Evolutionary conservation across 352 stramenopile species (phyloP).

Genomic region (Phytophthora capsici): DNA sequence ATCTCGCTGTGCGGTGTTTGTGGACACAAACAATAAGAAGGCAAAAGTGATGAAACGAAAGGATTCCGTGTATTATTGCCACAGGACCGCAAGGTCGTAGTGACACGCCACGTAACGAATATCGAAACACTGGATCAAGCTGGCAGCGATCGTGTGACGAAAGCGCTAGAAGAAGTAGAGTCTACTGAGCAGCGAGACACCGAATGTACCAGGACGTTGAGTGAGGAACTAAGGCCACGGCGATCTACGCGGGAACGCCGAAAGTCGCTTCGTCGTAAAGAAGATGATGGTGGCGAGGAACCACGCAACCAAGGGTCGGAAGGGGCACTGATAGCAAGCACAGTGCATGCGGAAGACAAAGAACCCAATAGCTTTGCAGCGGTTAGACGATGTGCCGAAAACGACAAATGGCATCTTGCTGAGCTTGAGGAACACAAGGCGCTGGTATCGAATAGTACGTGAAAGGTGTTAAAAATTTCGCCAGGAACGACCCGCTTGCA

Average conservation of each 20-base stretch:
- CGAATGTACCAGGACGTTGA: neutral
- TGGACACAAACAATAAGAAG: neutral
- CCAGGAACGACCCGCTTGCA: too few relatives aligned
- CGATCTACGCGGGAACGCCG: neutral
- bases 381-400: too few relatives aligned
- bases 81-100: neutral
- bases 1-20: neutral
- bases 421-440: conserved; percentile 3
- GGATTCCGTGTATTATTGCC: neutral
- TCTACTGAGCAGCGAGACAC: too few relatives aligned
- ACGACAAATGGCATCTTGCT: neutral
- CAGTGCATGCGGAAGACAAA: neutral
- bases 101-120: conserved; percentile 9
- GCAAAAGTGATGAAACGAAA: neutral
- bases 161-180: too few relatives aligned
- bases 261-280: conserved; percentile 10
- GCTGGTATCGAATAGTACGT: conserved; percentile 18
- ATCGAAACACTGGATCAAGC: conserved; percentile 3
- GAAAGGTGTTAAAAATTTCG: neutral
- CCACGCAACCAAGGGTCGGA: neutral
- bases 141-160: neutral
- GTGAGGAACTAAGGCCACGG: conserved; percentile 3
- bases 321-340: neutral
- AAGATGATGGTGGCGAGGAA: neutral
- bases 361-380: neutral